phyloP scores from a whole-genome alignment of 2,329 filamentous ascomycete species.

The Penicillium sp. region DNA sequence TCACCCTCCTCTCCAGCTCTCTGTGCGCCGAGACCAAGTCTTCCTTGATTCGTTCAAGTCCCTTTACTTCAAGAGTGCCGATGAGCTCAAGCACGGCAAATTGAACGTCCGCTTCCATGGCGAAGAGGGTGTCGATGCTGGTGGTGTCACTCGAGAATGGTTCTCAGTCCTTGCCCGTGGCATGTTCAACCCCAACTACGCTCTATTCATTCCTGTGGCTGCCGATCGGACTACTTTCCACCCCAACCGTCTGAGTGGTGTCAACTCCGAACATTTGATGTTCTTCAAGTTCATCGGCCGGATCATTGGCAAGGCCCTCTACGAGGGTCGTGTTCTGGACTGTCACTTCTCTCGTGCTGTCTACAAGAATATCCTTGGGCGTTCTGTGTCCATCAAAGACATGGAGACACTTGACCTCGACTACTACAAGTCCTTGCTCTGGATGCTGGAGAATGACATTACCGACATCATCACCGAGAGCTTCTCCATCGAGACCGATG shows the following conservation, averaged over 20 bases:
- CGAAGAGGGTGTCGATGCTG: slow-evolving; percentile 96
- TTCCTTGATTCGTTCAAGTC: slow-evolving; percentile 98
- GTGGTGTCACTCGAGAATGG: slow-evolving; percentile 97
- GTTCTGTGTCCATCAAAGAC: slow-evolving; percentile 94
- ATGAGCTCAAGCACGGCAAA: slow-evolving; percentile 99
- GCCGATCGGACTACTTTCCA: slow-evolving; percentile 98
- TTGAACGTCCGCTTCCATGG: slow-evolving; percentile 96
- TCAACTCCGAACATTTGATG: slow-evolving; percentile 93
- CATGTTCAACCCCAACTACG: slow-evolving; percentile 99
- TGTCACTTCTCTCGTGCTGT: slow-evolving; percentile 99
- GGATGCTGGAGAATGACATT: slow-evolving; percentile 99
- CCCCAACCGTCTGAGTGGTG: slow-evolving; percentile 87
- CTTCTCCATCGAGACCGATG: slow-evolving; percentile 90
- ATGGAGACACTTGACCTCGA: slow-evolving; percentile 99
- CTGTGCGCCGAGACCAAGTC: slow-evolving; percentile 88
- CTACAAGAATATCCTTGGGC: slow-evolving; percentile 95
- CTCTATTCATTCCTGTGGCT: slow-evolving; percentile 92
- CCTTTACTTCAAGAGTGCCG: slow-evolving; percentile 93
- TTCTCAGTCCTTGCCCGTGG: slow-evolving; percentile 96
- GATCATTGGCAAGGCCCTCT: slow-evolving; percentile 96
- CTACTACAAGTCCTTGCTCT: slow-evolving; percentile 97
- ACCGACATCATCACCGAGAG: slow-evolving; percentile 96
- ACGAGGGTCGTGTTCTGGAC: slow-evolving; percentile 92
- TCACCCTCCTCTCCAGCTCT: slow-evolving; percentile 78
- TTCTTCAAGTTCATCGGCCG: slow-evolving; percentile 99